Conservation (phyloP, 176 grass and related monocot species). For the Cenchrus americanus region DNA sequence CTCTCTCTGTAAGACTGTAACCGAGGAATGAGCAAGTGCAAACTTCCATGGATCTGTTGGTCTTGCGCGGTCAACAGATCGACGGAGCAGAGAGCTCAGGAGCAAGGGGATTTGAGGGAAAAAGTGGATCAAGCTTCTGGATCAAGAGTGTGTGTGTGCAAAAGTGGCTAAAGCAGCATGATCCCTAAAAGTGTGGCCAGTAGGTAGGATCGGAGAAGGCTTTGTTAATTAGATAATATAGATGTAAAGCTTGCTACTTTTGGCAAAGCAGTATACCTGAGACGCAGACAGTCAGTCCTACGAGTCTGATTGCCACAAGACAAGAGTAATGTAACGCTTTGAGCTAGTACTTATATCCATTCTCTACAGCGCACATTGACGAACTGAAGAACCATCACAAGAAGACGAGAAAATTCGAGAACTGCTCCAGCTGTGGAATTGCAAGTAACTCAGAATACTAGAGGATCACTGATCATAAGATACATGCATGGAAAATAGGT, state of each 20-base stretch:
- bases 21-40: neutral
- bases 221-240: neutral
- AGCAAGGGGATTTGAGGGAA: neutral
- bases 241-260: neutral
- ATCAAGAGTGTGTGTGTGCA: neutral
- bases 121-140: neutral
- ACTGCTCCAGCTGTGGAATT: neutral
- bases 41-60: neutral
- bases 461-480: no score
- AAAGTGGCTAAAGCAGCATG: neutral
- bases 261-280: conserved; percentile 7
- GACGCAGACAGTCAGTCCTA: neutral
- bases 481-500: neutral
- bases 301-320: neutral
- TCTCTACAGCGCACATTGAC: conserved; percentile 7
- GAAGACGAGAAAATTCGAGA: no score
- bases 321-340: neutral
- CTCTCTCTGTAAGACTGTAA: no score
- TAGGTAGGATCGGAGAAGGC: conserved; percentile 6
- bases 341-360: neutral
- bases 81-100: neutral
- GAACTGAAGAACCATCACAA: neutral
- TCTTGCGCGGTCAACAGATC: neutral
- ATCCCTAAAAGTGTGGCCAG: neutral
- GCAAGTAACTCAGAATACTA: neutral